Evolutionary conservation across 768 basidiomycete species (phyloP), one percentile per base, ranked within the genome.

Genomic region (Rubroboletus satanas): DNA sequence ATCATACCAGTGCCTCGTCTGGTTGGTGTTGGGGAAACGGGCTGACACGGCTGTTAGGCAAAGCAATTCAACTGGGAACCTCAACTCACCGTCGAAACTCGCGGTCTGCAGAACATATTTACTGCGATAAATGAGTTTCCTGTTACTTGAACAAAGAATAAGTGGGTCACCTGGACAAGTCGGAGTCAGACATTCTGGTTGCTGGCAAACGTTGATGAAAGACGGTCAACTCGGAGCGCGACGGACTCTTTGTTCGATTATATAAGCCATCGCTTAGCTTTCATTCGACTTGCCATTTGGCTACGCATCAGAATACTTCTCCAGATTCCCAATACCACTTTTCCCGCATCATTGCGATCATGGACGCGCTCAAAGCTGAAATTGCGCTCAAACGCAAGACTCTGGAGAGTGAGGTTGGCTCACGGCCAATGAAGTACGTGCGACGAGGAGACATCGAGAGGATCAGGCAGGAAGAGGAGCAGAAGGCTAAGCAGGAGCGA

Each of bases 91-190:
- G 71, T 98, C 96, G 72, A 98, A 99, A 56, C 88, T 89, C 61
- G 92, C 96, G 55, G 97, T 99, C 74, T 96, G 89, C 60, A 99
- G 85, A 58, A 87, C 79, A 75, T 84, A 91, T 80, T 87, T 90
- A 77, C 90, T 93, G 50, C 36, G 49, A 37, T 18, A 62, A 61
- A 45, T 71, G 15, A 70, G 53, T 29, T 39, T 55, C 49, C 49
- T 51, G 29, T 50, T 15, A 53, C 21, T 26, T 11, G 51, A 10
- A 15, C 39, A 51, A 23, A 49, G 7, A 37, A 14, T 14, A 26
- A 54, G 21, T 18, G 6, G 63, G 62, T 51, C 57, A 85, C 85
- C 84, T 88, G 52, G 80, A 74, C 63, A 79, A 70, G 45, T 84
- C 74, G 42, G 62, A 68, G 54, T 83, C 83, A 65, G 87, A 86